Evolutionary conservation across 2,329 filamentous ascomycete genomes (phyloP), one percentile per base, ranked within the genome.

Genomic region (Fusarium temperatum): DNA sequence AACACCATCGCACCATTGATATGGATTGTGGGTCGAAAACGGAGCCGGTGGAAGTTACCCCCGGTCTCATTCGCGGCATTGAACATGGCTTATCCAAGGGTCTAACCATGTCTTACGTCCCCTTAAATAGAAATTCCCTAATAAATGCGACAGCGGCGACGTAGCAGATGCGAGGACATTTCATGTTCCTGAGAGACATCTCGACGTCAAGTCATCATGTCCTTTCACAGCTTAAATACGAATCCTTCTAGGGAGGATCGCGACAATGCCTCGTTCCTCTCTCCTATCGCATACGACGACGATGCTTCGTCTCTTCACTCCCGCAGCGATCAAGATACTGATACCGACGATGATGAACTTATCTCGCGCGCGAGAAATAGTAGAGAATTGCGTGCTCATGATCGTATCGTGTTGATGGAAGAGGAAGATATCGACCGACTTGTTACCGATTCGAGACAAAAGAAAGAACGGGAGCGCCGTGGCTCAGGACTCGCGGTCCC

Each of bases 321-420:
- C 77, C 88, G 89, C 71, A 91, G 88, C 83, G 92, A 93, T 78
- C 92, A 94, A 80, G 92, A 94, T 79, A 92, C 90, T 65, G 92
- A 94, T 79, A 93, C 90, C 82, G 92, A 94, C 75, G 92, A 94
- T 81, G 92, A 94, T 80, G 86, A 93, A 77, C 86, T 93, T 60
- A 84, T 93, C 70, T 85, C 87, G 66, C 88, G 88, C 14, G 90
- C 90, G 39, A 88, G 92, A 54, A 93, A 90, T 73, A 93, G 91
- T 78, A 85, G 88, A 63, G 93, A 95, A 80, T 85, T 94, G 63
- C 88, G 90, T 42, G 89, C 89, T 41, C 90, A 93, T 81, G 93
- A 95, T 79, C 86, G 90, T 48, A 87, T 90, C 47, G 90, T 96
- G 0, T 83, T 96, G 75, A 87, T 93, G 76, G 93, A 95, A 74